A percentile compares a stretch with the other conserved stretches of the same genome.
Conservation (phyloP, 371 early-diverging fungal genomes). For the Mucor plumbeus region DNA sequence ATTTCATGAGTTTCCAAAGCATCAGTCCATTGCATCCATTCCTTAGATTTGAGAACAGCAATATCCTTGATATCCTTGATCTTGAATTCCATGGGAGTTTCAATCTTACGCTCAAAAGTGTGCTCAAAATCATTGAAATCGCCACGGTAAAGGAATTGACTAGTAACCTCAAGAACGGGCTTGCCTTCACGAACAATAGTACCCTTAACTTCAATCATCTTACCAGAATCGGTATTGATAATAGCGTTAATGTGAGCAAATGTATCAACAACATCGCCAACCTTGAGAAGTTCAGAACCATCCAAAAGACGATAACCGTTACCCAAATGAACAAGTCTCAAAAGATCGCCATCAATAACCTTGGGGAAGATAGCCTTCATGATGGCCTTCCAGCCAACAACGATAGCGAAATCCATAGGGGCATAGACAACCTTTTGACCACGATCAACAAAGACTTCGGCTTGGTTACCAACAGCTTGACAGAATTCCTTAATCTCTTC, state of each 20-base stretch:
- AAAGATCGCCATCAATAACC: slow-evolving; percentile 92
- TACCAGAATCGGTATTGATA: slow-evolving; percentile 86
- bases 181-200: slow-evolving; percentile 65
- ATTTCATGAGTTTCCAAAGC: slow-evolving; percentile 68
- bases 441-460: slow-evolving; percentile 83
- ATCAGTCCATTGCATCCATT: slow-evolving; percentile 85
- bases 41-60: slow-evolving; percentile 89
- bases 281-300: slow-evolving; percentile 76
- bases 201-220: slow-evolving; percentile 90
- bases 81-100: slow-evolving; percentile 83
- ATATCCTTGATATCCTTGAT: slow-evolving; percentile 80
- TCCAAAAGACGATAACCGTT: slow-evolving; percentile 93
- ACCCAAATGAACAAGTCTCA: slow-evolving; percentile 91
- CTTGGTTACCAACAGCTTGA: slow-evolving; percentile 90
- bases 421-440: slow-evolving; percentile 70
- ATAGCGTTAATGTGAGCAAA: slow-evolving; percentile 79
- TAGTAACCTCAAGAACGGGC: slow-evolving; percentile 78
- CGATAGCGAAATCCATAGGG: slow-evolving; percentile 95
- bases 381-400: slow-evolving; percentile 93
- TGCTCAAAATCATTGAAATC: slow-evolving; percentile 81
- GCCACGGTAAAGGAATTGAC: slow-evolving; percentile 94
- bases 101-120: slow-evolving; percentile 84
- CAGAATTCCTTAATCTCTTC: slow-evolving; percentile 81
- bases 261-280: slow-evolving; percentile 87
- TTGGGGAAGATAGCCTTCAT: slow-evolving; percentile 94